Percentiles rank a stretch among this genome's conserved stretches.
Conservation (phyloP, 2,329 filamentous ascomycete genomes). For the Dendryphion nanum region DNA sequence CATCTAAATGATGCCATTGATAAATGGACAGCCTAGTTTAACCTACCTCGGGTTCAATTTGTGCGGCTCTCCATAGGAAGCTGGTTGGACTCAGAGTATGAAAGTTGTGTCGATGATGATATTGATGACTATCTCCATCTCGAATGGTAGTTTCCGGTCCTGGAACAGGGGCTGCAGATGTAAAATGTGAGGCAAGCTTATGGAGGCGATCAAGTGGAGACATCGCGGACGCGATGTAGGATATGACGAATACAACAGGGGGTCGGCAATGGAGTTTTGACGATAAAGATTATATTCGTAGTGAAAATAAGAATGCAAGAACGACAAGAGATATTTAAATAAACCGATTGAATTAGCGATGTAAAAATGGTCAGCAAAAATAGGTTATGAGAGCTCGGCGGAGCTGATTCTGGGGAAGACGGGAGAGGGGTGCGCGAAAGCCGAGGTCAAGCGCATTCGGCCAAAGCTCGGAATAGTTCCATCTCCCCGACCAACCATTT, state of each 20-base stretch:
- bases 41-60: slow-evolving; percentile 75
- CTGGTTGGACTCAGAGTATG: slow-evolving; percentile 83
- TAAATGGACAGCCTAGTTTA: background rate
- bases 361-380: background rate
- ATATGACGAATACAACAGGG: background rate
- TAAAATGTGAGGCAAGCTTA: slow-evolving; percentile 39
- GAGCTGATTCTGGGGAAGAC: background rate
- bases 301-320: too few species aligned
- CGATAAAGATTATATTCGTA: too few species aligned
- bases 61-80: slow-evolving; percentile 81
- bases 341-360: too few species aligned
- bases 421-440: slow-evolving; percentile 14
- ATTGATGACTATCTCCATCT: slow-evolving; percentile 34
- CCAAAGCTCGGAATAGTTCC: slow-evolving; percentile 2
- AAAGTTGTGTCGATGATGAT: slow-evolving; percentile 57
- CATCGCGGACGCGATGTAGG: slow-evolving; percentile 5
- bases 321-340: too few species aligned
- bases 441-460: slow-evolving; percentile 29
- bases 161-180: slow-evolving; percentile 27
- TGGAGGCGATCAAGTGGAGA: slow-evolving; percentile 28
- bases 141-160: slow-evolving; percentile 36
- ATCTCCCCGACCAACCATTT: slow-evolving; percentile 5
- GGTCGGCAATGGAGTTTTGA: too few species aligned
- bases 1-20: too few species aligned
- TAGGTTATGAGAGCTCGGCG: background rate